Percentiles rank a stretch among this genome's conserved stretches.
phyloP scores from a whole-genome alignment of 169 alveolate species.

The Theileria parva region DNA sequence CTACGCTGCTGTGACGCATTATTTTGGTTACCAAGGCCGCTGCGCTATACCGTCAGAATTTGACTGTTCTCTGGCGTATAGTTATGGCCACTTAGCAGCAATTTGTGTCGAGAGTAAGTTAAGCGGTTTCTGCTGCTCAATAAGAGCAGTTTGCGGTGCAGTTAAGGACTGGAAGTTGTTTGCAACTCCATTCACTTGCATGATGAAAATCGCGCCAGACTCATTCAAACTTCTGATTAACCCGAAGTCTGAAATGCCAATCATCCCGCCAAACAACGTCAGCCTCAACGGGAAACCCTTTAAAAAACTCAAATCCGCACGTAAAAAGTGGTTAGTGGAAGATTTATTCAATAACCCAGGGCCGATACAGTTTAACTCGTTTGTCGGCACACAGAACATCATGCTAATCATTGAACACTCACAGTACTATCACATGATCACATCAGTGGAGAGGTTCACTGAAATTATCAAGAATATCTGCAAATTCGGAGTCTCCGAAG shows the following conservation, averaged over 20 bases:
- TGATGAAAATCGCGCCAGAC: slow-evolving; percentile 83
- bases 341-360: slow-evolving; percentile 96
- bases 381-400: slow-evolving; percentile 82
- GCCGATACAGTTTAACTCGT: slow-evolving; percentile 92
- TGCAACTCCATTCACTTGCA: slow-evolving; percentile 89
- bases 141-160: slow-evolving; percentile 87
- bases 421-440: slow-evolving; percentile 86
- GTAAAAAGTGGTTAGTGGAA: slow-evolving; percentile 87
- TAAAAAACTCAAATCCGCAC: slow-evolving; percentile 78
- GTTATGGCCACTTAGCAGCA: slow-evolving; percentile 94
- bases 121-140: slow-evolving; percentile 91
- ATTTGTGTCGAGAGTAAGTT: slow-evolving; percentile 89
- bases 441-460: slow-evolving; percentile 85
- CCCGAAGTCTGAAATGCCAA: slow-evolving; percentile 82
- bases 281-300: slow-evolving; percentile 86
- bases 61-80: slow-evolving; percentile 91
- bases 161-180: slow-evolving; percentile 92
- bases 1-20: slow-evolving; percentile 94
- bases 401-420: slow-evolving; percentile 86
- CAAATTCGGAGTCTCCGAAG: slow-evolving; percentile 86
- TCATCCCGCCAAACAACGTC: slow-evolving; percentile 90
- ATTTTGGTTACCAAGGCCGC: slow-evolving; percentile 98
- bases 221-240: slow-evolving; percentile 42
- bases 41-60: slow-evolving; percentile 96
- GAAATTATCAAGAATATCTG: slow-evolving; percentile 82